Evolutionary conservation across 345 rosid genomes (phyloP).

Genomic region (Syzygium aqueum): DNA sequence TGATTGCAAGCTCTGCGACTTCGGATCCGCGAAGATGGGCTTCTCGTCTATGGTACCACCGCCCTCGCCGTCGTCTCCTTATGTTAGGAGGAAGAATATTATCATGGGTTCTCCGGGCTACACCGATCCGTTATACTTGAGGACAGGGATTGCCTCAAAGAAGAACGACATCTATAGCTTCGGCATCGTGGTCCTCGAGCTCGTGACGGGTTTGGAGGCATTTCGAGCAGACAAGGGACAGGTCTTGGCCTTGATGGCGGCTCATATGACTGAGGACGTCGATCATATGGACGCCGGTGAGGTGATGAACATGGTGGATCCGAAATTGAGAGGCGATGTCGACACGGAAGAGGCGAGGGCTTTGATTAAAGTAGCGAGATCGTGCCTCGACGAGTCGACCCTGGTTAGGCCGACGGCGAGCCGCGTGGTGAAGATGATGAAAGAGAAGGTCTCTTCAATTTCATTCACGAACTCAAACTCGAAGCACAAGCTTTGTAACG

Average conservation of each 20-base stretch:
- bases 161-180: slow-evolving; percentile 74
- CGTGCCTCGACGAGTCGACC: slow-evolving; percentile 9
- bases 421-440: not conserved
- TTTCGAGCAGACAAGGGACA: slow-evolving; percentile 12
- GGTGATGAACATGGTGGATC: slow-evolving; percentile 21
- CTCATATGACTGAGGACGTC: not conserved
- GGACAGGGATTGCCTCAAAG: slow-evolving; percentile 61
- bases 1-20: slow-evolving; percentile 77
- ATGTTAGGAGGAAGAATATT: slow-evolving; percentile 22
- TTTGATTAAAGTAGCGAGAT: slow-evolving; percentile 11
- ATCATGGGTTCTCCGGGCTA: slow-evolving; percentile 74
- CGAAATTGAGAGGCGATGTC: slow-evolving; percentile 9
- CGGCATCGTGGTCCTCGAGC: slow-evolving; percentile 63
- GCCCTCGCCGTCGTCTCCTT: not conserved
- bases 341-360: slow-evolving; percentile 20
- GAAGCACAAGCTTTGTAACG: not conserved
- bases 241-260: slow-evolving; percentile 7
- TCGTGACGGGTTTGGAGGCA: slow-evolving; percentile 62
- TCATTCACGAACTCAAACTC: not conserved
- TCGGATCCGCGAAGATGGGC: slow-evolving; percentile 66
- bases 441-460: slow-evolving; percentile 1
- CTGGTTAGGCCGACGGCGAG: slow-evolving; percentile 11
- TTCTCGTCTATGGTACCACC: slow-evolving; percentile 49
- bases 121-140: slow-evolving; percentile 64
- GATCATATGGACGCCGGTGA: not conserved